Evolutionary conservation across 2,329 filamentous ascomycete genomes (phyloP).

Genomic region (Beauveria australis): DNA sequence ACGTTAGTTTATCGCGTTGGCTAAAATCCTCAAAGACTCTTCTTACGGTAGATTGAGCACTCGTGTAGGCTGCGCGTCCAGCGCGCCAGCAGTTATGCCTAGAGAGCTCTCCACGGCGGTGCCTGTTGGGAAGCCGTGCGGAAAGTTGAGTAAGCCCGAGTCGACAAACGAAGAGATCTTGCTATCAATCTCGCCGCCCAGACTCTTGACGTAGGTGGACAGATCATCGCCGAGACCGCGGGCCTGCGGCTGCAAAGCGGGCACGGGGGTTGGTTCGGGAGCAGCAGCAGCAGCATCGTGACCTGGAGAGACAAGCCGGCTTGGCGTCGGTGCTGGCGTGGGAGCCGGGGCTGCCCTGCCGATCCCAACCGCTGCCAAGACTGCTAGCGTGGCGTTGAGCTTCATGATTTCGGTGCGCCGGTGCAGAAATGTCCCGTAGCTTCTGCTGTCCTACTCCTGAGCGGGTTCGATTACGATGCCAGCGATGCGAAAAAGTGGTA

Average conservation of each 20-base stretch:
- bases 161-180: conserved; percentile 52
- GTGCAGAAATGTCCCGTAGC: not conserved
- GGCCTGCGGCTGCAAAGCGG: conserved; percentile 17
- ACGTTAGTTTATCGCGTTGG: not conserved
- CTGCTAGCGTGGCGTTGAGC: not conserved
- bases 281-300: not conserved
- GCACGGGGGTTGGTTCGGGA: conserved; percentile 17
- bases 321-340: not conserved
- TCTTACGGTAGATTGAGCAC: conserved; percentile 59
- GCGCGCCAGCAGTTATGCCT: conserved; percentile 47
- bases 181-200: conserved; percentile 43
- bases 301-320: not conserved
- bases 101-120: conserved; percentile 52
- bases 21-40: no score
- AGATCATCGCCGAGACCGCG: conserved; percentile 33
- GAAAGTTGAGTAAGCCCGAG: conserved; percentile 59
- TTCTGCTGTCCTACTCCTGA: not conserved
- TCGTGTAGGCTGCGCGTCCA: conserved; percentile 57
- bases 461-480: not conserved
- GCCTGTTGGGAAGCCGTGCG: conserved; percentile 51
- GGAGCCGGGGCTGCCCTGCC: conserved; percentile 4
- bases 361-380: conserved; percentile 9
- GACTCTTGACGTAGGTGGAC: conserved; percentile 41
- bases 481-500: not conserved
- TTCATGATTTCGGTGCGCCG: not conserved